Percentiles rank a stretch among this genome's conserved stretches.
phyloP scores from a whole-genome alignment of 208 protist species.

The Trypanosomatidae sp. region DNA sequence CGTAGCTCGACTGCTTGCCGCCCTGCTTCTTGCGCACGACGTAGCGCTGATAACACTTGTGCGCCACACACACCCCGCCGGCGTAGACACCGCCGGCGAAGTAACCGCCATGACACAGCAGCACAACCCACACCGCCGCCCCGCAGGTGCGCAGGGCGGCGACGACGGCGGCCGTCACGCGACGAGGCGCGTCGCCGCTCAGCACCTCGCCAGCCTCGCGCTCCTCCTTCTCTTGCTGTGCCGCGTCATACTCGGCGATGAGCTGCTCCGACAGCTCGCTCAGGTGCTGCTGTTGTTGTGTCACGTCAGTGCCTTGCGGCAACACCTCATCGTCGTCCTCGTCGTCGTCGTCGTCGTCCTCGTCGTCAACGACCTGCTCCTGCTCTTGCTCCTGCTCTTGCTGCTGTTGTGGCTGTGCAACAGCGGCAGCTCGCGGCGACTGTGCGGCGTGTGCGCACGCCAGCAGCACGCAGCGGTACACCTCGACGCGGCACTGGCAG shows the following conservation, averaged over 20 bases:
- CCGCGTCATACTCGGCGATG: constrained; percentile 46
- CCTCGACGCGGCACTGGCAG: constrained; percentile 41
- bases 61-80: constrained; percentile 27
- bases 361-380: constrained; percentile 3
- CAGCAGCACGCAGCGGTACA: constrained; percentile 51
- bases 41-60: constrained; percentile 87
- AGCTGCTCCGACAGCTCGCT: constrained; percentile 60
- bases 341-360: neutral
- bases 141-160: too few species aligned
- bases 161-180: constrained; percentile 9
- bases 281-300: too few species aligned
- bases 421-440: too few species aligned
- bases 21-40: constrained; percentile 89
- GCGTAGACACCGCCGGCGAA: constrained; percentile 79
- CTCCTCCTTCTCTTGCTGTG: constrained; percentile 29
- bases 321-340: constrained; percentile 7
- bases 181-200: constrained; percentile 10
- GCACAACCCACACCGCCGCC: constrained; percentile 62
- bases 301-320: constrained; percentile 8
- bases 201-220: constrained; percentile 7
- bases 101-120: constrained; percentile 84
- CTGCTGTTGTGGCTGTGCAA: too few species aligned
- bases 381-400: too few species aligned
- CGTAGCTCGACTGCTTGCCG: constrained; percentile 74
- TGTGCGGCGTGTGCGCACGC: too few species aligned